These are phyloP conservation scores for Leccinum variicolor DNA, from an alignment of 768 basidiomycete species.

Conservation along the genomic window DNA sequence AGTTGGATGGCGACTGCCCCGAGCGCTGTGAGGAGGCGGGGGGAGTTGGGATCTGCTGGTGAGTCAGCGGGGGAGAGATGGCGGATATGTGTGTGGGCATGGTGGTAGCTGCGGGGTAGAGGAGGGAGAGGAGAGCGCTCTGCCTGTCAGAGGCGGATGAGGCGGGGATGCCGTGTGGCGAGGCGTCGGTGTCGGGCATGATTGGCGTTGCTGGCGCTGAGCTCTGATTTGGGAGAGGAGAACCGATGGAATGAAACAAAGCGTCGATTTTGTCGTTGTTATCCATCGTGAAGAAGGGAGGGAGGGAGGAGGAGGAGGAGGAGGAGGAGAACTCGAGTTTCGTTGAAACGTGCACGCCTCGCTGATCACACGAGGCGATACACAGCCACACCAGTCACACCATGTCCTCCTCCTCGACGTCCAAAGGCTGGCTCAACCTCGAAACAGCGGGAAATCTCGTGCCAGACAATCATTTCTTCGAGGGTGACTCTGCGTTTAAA, in stretches of 20 bases:
- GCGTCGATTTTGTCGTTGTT: neutral
- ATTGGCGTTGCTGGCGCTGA: neutral
- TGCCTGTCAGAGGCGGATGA: conserved; percentile 60
- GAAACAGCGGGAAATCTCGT: conserved; percentile 60
- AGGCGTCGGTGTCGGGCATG: conserved; percentile 33
- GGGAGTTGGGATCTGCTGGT: conserved; percentile 69
- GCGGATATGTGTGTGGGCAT: conserved; percentile 19
- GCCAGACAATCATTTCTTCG: conserved; percentile 80
- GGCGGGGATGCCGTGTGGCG: conserved; percentile 35
- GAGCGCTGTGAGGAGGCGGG: conserved; percentile 59
- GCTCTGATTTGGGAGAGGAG: neutral
- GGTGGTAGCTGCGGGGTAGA: conserved; percentile 49
- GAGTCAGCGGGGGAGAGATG: conserved; percentile 19
- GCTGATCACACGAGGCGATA: conserved; percentile 28
- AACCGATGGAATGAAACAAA: neutral
- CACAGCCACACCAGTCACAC: conserved; percentile 8
- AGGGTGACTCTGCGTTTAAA: conserved; percentile 86
- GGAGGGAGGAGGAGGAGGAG: neutral
- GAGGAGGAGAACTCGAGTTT: neutral
- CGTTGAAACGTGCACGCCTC: conserved; percentile 15
- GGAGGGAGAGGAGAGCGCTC: conserved; percentile 69
- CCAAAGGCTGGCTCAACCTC: conserved; percentile 86
- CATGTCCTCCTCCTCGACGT: conserved; percentile 20
- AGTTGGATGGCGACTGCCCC: conserved; percentile 51
- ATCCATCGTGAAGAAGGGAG: neutral